These are phyloP conservation scores for Globisporangium paroecandrum DNA, from an alignment of 352 stramenopile species.

Conservation along the genomic window DNA sequence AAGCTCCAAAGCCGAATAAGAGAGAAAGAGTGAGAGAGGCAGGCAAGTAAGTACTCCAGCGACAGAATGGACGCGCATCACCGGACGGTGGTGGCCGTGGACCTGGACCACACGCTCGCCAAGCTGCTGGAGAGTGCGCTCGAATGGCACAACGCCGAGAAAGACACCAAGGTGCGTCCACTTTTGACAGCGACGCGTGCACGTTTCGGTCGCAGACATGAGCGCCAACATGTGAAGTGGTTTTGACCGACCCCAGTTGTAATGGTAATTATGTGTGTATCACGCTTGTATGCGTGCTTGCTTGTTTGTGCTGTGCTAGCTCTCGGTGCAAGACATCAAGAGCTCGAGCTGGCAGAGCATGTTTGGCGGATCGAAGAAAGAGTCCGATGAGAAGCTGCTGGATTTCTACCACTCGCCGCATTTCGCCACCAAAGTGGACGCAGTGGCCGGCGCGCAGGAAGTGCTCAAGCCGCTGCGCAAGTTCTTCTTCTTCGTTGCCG, in stretches of 20 bases:
- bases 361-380: constrained; percentile 22
- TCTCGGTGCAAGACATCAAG: constrained; percentile 20
- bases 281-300: not conserved
- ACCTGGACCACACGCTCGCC: constrained; percentile 65
- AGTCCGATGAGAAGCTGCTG: constrained; percentile 28
- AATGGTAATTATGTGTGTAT: not conserved
- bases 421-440: constrained; percentile 37
- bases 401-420: constrained; percentile 53
- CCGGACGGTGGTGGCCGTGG: constrained; percentile 46
- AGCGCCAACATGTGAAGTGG: not conserved
- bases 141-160: constrained; percentile 50
- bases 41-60: not conserved
- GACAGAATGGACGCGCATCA: constrained; percentile 23
- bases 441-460: constrained; percentile 26
- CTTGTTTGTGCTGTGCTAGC: constrained; percentile 7
- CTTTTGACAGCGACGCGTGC: not conserved
- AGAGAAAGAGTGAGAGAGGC: not conserved
- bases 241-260: not conserved
- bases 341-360: constrained; percentile 30
- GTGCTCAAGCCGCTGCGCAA: constrained; percentile 57
- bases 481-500: constrained; percentile 55
- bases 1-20: not conserved
- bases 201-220: not conserved
- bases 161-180: constrained; percentile 30
- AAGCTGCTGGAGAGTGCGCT: constrained; percentile 40